A percentile compares a stretch with the other conserved stretches of the same genome.
Conservation (phyloP, 257 asterid genomes). For the Plantago major region DNA sequence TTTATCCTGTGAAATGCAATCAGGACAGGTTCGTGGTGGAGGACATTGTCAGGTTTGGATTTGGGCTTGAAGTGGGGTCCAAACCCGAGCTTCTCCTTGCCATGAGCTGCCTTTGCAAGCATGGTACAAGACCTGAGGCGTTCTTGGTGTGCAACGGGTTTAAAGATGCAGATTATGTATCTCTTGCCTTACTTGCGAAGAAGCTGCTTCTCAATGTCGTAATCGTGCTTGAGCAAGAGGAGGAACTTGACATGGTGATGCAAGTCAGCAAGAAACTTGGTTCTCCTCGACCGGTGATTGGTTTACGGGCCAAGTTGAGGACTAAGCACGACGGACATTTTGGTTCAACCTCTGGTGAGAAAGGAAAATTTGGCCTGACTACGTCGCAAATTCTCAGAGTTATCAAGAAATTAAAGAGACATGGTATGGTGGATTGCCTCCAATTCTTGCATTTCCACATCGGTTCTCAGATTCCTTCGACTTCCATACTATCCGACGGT, state of each 20-base stretch:
- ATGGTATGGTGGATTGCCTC: constrained; percentile 50
- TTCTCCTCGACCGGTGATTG: constrained; percentile 43
- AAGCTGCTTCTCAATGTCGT: constrained; percentile 46
- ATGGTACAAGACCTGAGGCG: constrained; percentile 39
- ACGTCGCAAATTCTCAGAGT: constrained; percentile 50
- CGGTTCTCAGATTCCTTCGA: constrained; percentile 58
- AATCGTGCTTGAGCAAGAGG: constrained; percentile 59
- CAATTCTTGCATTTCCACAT: constrained; percentile 59
- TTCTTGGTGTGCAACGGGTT: constrained; percentile 56
- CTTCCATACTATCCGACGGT: constrained; percentile 43
- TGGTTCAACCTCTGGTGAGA: constrained; percentile 65
- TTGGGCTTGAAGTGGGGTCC: constrained; percentile 60
- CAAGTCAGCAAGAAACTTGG: constrained; percentile 39
- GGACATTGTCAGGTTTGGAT: constrained; percentile 52
- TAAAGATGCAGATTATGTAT: constrained; percentile 49
- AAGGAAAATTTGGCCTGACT: constrained; percentile 56
- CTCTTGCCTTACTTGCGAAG: constrained; percentile 49
- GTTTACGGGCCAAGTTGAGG: constrained; percentile 56
- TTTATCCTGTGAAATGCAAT: constrained; percentile 61
- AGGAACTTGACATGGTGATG: constrained; percentile 53
- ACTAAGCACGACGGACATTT: constrained; percentile 61
- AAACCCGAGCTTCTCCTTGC: constrained; percentile 59
- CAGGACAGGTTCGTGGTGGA: constrained; percentile 54
- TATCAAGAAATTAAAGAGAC: constrained; percentile 42
- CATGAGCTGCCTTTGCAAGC: constrained; percentile 52